phyloP scores from a whole-genome alignment of 2,329 filamentous ascomycete genomes.

The Talaromyces islandicus region DNA sequence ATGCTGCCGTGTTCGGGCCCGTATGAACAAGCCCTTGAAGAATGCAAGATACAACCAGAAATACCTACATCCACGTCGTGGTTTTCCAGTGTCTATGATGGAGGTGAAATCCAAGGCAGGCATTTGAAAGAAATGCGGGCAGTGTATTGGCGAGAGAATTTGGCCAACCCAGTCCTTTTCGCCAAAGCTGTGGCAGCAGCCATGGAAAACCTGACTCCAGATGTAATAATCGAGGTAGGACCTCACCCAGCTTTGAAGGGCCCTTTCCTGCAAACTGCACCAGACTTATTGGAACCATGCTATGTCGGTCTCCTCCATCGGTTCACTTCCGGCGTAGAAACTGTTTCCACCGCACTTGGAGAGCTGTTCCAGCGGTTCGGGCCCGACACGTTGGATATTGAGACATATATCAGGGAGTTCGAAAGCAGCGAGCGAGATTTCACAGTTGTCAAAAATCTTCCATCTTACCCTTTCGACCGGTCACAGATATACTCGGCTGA shows the following conservation, averaged over 20 bases:
- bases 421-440: neutral
- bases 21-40: constrained; percentile 18
- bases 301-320: constrained; percentile 15
- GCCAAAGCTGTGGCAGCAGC: constrained; percentile 17
- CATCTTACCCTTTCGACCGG: constrained; percentile 17
- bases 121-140: neutral
- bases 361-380: constrained; percentile 15
- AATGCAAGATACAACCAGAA: constrained; percentile 5
- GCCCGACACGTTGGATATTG: constrained; percentile 8
- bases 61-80: neutral
- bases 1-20: constrained; percentile 29
- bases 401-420: neutral
- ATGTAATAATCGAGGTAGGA: constrained; percentile 21
- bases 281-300: neutral
- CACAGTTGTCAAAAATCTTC: constrained; percentile 8
- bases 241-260: constrained; percentile 27
- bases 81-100: constrained; percentile 1
- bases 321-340: constrained; percentile 9
- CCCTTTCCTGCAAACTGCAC: constrained; percentile 13
- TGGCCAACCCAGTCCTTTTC: constrained; percentile 29
- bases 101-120: neutral
- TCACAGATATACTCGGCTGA: constrained; percentile 10
- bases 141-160: constrained; percentile 31
- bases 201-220: constrained; percentile 1
- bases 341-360: constrained; percentile 12